Evolutionary conservation across 2,329 filamentous ascomycete genomes (phyloP).

Genomic region (Ophiocordyceps sinensis): DNA sequence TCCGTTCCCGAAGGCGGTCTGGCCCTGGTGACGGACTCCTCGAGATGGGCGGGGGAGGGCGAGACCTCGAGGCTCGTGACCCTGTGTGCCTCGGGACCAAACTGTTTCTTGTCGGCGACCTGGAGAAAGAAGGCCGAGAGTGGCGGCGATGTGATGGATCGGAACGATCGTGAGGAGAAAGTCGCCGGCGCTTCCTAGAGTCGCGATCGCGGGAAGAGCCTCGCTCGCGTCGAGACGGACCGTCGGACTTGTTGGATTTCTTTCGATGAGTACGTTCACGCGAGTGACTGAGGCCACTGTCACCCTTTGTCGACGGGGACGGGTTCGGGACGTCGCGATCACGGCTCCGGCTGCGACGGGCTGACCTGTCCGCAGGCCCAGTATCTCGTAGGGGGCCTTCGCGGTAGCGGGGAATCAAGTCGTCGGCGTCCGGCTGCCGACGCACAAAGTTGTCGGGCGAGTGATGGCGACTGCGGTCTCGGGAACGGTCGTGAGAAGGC

Average conservation of each 20-base stretch:
- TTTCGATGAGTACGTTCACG: slow-evolving; percentile 23
- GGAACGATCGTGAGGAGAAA: slow-evolving; percentile 17
- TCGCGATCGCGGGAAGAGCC: slow-evolving; percentile 23
- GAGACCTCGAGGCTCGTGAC: slow-evolving; percentile 3
- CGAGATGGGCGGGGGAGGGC: neutral
- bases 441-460: slow-evolving; percentile 13
- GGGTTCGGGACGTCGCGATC: slow-evolving; percentile 18
- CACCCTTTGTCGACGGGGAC: slow-evolving; percentile 24
- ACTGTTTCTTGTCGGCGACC: slow-evolving; percentile 9
- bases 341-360: slow-evolving; percentile 20
- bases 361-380: slow-evolving; percentile 14
- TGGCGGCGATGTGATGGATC: slow-evolving; percentile 16
- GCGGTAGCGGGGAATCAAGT: slow-evolving; percentile 24
- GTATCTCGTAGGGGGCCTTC: slow-evolving; percentile 15
- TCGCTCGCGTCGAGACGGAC: slow-evolving; percentile 23
- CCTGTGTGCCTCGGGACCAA: slow-evolving; percentile 5
- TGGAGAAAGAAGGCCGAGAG: slow-evolving; percentile 10
- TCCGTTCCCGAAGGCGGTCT: slow-evolving; percentile 2
- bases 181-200: slow-evolving; percentile 16
- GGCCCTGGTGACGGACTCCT: slow-evolving; percentile 4
- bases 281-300: slow-evolving; percentile 27
- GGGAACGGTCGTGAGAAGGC: slow-evolving; percentile 21
- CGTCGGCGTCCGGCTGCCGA: slow-evolving; percentile 16
- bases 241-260: slow-evolving; percentile 20
- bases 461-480: slow-evolving; percentile 18